A percentile compares a stretch with the other conserved stretches of the same genome.
Evolutionary conservation across 2,329 filamentous ascomycete species (phyloP).

Genomic region (Fusarium oligoseptatum): DNA sequence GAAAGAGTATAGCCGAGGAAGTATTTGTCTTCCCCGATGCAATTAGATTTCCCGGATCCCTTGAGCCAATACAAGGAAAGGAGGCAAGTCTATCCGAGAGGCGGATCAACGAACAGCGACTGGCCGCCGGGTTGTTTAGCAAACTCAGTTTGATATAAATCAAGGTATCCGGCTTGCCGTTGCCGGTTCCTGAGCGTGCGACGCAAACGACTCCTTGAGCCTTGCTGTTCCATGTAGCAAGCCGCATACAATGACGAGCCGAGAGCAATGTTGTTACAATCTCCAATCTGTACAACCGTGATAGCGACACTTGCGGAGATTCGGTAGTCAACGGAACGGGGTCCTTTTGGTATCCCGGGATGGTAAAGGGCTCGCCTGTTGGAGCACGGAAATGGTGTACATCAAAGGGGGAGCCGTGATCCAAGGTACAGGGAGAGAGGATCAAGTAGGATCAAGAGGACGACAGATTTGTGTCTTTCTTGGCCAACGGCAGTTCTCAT

Average conservation of each 20-base stretch:
- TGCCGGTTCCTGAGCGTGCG: slow-evolving; percentile 23
- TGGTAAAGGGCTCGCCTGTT: background rate
- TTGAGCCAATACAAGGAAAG: background rate
- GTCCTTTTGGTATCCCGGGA: background rate
- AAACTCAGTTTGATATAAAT: slow-evolving; percentile 14
- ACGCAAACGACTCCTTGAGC: slow-evolving; percentile 39
- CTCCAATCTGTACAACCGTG: slow-evolving; percentile 29
- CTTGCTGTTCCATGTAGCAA: slow-evolving; percentile 13
- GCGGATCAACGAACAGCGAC: background rate
- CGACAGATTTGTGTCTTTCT: slow-evolving; percentile 5
- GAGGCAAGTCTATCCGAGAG: background rate
- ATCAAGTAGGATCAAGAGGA: background rate
- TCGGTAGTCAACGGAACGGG: slow-evolving; percentile 10
- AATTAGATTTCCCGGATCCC: background rate
- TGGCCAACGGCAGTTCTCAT: slow-evolving; percentile 5
- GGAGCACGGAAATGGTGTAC: slow-evolving; percentile 7
- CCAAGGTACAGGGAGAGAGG: background rate
- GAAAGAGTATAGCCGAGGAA: background rate
- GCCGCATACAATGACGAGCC: slow-evolving; percentile 19
- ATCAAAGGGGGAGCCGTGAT: background rate
- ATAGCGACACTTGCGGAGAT: slow-evolving; percentile 37
- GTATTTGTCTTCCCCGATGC: background rate
- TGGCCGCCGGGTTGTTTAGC: slow-evolving; percentile 19
- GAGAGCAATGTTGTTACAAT: slow-evolving; percentile 31
- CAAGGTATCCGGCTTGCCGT: slow-evolving; percentile 21